phyloP scores from a whole-genome alignment of 2,329 filamentous ascomycete species.

The Endoconidiophora laricicola region DNA sequence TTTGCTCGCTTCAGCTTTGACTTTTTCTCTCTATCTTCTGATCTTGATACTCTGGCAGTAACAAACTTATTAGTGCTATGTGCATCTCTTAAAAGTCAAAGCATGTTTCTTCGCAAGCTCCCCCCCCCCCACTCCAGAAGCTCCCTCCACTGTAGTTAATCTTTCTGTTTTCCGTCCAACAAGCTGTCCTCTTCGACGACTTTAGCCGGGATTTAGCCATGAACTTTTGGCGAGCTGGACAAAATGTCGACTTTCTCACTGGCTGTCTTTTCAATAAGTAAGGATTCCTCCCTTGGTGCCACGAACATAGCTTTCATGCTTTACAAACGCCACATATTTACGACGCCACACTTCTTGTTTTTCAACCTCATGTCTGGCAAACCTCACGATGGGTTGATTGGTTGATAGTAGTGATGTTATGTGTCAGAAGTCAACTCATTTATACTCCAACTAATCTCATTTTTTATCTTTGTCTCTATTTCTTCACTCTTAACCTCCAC shows the following conservation, averaged over 20 bases:
- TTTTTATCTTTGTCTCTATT: background rate
- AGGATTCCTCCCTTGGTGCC: no score
- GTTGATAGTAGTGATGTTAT: no score
- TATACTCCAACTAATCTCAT: background rate
- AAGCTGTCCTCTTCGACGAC: slow-evolving; percentile 10
- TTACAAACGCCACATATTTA: background rate
- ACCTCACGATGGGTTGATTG: no score
- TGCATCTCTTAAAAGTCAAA: no score
- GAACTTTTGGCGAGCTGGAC: no score
- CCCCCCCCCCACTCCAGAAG: no score
- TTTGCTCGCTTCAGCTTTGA: background rate
- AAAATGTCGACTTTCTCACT: no score
- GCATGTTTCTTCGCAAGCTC: no score
- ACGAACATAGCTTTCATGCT: no score
- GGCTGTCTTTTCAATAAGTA: no score
- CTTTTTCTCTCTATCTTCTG: background rate
- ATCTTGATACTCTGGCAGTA: background rate
- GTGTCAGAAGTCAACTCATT: background rate
- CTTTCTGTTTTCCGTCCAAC: background rate
- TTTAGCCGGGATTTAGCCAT: slow-evolving; percentile 8
- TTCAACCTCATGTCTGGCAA: background rate
- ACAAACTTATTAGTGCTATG: background rate
- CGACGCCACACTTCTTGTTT: slow-evolving; percentile 1
- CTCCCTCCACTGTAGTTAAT: no score
- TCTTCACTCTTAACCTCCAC: background rate